Base-by-base conservation (phyloP, 192 early-diverging fungal genomes). In the Thoreauomyces humboldtii region DNA sequence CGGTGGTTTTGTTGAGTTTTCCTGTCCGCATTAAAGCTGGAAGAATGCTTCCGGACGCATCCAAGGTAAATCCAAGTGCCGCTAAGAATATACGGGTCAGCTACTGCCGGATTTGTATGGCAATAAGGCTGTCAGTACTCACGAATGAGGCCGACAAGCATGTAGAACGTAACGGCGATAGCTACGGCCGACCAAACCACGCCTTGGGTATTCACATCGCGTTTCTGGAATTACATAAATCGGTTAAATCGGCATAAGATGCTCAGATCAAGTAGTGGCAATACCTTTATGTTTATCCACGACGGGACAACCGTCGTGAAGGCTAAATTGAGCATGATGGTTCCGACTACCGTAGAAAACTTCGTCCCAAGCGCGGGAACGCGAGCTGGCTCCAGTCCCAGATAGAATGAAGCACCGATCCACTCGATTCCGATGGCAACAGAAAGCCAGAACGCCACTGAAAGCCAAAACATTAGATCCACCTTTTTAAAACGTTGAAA, bases 261-360 rank as follows among this genome's bases (percentile, higher is more conserved):
- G 17, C 9, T 17, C 17, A 9, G 38, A 12, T 17, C 50, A 1
- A 1, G 27, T 21, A 51, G 21, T 42, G 6, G 21, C 7, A 32
- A 5, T 25, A 81, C 78, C 71, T 84, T 84, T n/a, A 83, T 60
- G 52, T 84, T 84, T 27, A 84, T 73, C 81, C 81, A 84, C 19
- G 71, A 71, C 45, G 82, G 82, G 0, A 84, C 74, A 28, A 83
- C 69, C 12, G 73, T 73, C 19, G 78, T 79, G 43, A 75, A 76
- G 1, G 81, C 76, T 58, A 83, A 62, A 63, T 83, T 84, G 15
- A 79, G 57, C 65, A 84, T 77, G 45, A 84, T 70, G 0, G 77
- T 71, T 15, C 82, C 82, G 4, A 77, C 51, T 0, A 79, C 67
- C 12, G 44, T 61, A 14, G 46, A 53, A 65, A 69, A 79, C n/a